Evolutionary conservation across 192 early-diverging fungal genomes (phyloP).

Genomic region (Coemansia sp.): DNA sequence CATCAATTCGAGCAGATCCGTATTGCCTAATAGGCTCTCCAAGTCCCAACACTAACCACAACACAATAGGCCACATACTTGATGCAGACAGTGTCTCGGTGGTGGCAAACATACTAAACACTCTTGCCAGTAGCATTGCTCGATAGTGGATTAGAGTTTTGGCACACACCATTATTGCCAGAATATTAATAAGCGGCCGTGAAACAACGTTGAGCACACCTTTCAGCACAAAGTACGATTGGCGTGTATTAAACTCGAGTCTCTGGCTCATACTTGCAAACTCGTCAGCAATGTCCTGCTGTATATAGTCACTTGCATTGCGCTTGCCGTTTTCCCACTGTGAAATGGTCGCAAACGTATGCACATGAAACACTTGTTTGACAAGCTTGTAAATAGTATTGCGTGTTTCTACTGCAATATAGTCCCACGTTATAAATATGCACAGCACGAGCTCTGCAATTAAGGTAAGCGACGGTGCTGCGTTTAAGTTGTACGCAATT

Average conservation of each 20-base stretch:
- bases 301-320: neutral
- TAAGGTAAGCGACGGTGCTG: neutral
- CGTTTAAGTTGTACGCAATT: neutral
- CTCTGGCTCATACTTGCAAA: neutral
- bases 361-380: neutral
- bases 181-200: neutral
- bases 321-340: conserved; percentile 14
- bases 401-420: neutral
- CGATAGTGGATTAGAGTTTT: conserved; percentile 4
- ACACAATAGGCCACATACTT: conserved; percentile 1
- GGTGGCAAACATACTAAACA: conserved; percentile 10
- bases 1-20: neutral
- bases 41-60: conserved; percentile 13
- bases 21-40: neutral
- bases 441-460: neutral
- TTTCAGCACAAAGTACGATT: conserved; percentile 4
- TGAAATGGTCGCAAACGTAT: neutral
- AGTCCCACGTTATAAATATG: neutral
- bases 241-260: conserved; percentile 6
- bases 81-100: neutral
- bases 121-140: conserved; percentile 5
- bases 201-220: neutral
- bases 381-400: neutral
- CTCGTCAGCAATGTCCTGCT: neutral
- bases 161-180: neutral